Conservation (phyloP, 345 rosid genomes). For the Adansonia digitata region DNA sequence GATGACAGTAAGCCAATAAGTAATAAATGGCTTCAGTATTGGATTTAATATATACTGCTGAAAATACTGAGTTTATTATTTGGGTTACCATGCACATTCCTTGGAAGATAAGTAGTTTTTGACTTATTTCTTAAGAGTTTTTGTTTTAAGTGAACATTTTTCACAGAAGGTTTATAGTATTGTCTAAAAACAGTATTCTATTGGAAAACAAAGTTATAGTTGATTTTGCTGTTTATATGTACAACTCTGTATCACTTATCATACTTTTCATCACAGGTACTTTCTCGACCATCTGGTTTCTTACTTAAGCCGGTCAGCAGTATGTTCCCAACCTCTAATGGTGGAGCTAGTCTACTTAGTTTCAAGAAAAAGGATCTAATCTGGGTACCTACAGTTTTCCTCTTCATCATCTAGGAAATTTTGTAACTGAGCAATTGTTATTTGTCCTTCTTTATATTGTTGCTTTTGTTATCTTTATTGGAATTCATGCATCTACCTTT, state of each 20-base stretch:
- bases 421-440: not conserved
- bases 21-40: not conserved
- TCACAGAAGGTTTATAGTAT: not conserved
- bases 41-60: not conserved
- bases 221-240: not conserved
- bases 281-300: slow-evolving; percentile 78
- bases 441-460: not conserved
- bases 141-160: not conserved
- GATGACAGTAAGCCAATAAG: not conserved
- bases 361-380: slow-evolving; percentile 69
- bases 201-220: slow-evolving; percentile 5
- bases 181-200: not conserved
- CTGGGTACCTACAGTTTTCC: slow-evolving; percentile 54
- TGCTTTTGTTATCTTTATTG: not conserved
- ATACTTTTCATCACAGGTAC: slow-evolving; percentile 52
- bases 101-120: not conserved
- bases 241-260: not conserved
- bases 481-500: not conserved
- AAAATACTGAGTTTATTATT: not conserved
- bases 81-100: not conserved
- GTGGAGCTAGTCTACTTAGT: slow-evolving; percentile 67
- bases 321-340: slow-evolving; percentile 48
- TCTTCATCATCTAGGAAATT: not conserved
- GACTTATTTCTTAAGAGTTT: not conserved
- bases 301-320: slow-evolving; percentile 81